phyloP scores from a whole-genome alignment of 805 yeast genomes.

The Clavispora fructus region DNA sequence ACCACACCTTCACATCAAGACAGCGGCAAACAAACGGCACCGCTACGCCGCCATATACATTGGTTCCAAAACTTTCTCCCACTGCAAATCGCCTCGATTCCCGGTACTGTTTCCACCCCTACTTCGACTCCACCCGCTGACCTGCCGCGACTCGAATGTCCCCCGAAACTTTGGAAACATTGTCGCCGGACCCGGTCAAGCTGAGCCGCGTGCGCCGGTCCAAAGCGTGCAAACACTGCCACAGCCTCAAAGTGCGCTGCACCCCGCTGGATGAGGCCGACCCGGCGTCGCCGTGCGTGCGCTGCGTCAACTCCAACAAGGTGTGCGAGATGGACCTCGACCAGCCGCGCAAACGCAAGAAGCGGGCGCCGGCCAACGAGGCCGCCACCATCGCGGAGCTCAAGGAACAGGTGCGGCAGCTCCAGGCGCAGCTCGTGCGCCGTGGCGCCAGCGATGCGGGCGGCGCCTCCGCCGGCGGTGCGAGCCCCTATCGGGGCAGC shows the following conservation, averaged over 20 bases:
- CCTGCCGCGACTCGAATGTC: neutral
- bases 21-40: no score
- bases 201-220: slow-evolving; percentile 31
- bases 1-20: no score
- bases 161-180: neutral
- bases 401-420: slow-evolving; percentile 15
- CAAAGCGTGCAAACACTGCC: slow-evolving; percentile 71
- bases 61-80: no score
- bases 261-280: slow-evolving; percentile 60
- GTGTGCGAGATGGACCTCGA: slow-evolving; percentile 64
- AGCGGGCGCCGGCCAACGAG: slow-evolving; percentile 16
- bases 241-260: slow-evolving; percentile 78
- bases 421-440: slow-evolving; percentile 13
- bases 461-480: neutral
- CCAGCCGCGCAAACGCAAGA: slow-evolving; percentile 49
- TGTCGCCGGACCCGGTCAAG: slow-evolving; percentile 2
- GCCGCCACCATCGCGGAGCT: slow-evolving; percentile 17
- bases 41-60: no score
- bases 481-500: neutral
- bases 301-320: slow-evolving; percentile 63
- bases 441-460: neutral
- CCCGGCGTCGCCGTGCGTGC: slow-evolving; percentile 61
- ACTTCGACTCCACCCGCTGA: no score
- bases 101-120: no score
- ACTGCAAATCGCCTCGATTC: no score